Evolutionary conservation across 2,329 filamentous ascomycete species (phyloP).

Genomic region (Trichophyton mentagrophytes): DNA sequence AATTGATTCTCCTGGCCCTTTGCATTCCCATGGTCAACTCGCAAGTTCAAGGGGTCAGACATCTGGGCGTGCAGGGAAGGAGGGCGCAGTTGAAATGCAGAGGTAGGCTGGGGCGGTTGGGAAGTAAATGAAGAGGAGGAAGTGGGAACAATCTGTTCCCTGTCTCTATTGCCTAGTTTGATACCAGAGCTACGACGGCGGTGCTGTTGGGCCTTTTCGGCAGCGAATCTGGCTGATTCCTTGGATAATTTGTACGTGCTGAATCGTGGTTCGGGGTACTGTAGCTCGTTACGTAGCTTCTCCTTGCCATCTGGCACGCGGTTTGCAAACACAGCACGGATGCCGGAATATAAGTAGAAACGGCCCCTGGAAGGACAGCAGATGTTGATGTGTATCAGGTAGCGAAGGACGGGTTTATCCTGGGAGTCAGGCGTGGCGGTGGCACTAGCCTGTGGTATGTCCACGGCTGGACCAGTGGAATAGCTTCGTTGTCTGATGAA

Average conservation of each 20-base stretch:
- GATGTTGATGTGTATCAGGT: conserved; percentile 85
- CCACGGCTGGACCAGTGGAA: conserved; percentile 72
- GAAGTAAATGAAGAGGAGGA: conserved; percentile 2
- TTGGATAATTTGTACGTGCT: conserved; percentile 61
- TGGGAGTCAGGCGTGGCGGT: conserved; percentile 17
- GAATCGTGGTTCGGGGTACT: conserved; percentile 76
- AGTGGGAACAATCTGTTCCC: conserved; percentile 9
- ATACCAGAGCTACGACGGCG: conserved; percentile 46
- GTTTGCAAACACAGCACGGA: conserved; percentile 93
- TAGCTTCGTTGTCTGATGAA: conserved; percentile 92
- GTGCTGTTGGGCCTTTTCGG: conserved; percentile 42
- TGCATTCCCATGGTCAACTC: neutral
- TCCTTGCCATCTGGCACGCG: conserved; percentile 92
- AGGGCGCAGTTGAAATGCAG: neutral
- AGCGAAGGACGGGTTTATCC: conserved; percentile 61
- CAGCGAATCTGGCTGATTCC: conserved; percentile 39
- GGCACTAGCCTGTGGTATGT: conserved; percentile 44
- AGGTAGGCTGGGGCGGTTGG: neutral
- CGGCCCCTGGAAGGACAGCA: conserved; percentile 73
- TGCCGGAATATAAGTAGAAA: conserved; percentile 80
- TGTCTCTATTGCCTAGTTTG: conserved; percentile 15
- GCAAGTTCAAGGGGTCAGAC: neutral
- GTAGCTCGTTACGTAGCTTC: conserved; percentile 77
- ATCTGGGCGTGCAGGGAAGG: neutral
- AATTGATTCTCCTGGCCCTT: neutral